These are phyloP conservation scores for Halophytophthora polymorphica DNA, from an alignment of 352 stramenopile genomes.

Conservation along the genomic window DNA sequence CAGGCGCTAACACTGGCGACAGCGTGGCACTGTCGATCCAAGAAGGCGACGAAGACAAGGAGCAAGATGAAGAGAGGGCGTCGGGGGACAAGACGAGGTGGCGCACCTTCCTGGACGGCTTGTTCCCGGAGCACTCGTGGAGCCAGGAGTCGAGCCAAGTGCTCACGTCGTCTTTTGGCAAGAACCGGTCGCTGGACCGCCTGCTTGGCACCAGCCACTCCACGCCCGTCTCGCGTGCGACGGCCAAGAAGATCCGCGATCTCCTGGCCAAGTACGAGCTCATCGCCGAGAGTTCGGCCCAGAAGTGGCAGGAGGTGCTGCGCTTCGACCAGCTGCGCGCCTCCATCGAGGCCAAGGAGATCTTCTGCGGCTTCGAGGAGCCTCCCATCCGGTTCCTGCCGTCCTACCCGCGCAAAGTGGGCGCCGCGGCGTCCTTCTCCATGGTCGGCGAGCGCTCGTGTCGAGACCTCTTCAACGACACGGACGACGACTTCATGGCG, in stretches of 20 bases:
- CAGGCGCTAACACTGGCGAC: background rate
- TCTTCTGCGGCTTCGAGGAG: constrained; percentile 86
- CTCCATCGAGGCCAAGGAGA: constrained; percentile 76
- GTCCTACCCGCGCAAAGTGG: constrained; percentile 65
- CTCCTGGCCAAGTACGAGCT: constrained; percentile 61
- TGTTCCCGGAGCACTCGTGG: constrained; percentile 25
- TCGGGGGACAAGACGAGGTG: constrained; percentile 22
- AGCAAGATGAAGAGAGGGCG: constrained; percentile 5
- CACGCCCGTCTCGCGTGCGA: constrained; percentile 19
- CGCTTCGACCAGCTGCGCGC: constrained; percentile 67
- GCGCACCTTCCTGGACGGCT: constrained; percentile 47
- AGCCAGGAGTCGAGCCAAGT: constrained; percentile 5
- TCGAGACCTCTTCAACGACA: constrained; percentile 48
- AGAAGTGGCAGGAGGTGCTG: constrained; percentile 74
- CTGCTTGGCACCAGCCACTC: constrained; percentile 17
- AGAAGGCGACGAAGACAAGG: constrained; percentile 11
- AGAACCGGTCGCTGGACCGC: constrained; percentile 15
- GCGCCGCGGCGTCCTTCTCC: constrained; percentile 54
- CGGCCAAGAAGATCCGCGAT: constrained; percentile 63
- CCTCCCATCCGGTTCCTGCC: constrained; percentile 72
- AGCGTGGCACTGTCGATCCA: constrained; percentile 28
- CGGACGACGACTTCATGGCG: constrained; percentile 28
- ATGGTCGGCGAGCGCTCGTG: constrained; percentile 62
- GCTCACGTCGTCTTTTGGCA: constrained; percentile 16
- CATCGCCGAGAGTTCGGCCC: constrained; percentile 48